Evolutionary conservation across 148 eudicot species (phyloP), one percentile per base, ranked within the genome.

Genomic region (Rhododendron griersonianum): DNA sequence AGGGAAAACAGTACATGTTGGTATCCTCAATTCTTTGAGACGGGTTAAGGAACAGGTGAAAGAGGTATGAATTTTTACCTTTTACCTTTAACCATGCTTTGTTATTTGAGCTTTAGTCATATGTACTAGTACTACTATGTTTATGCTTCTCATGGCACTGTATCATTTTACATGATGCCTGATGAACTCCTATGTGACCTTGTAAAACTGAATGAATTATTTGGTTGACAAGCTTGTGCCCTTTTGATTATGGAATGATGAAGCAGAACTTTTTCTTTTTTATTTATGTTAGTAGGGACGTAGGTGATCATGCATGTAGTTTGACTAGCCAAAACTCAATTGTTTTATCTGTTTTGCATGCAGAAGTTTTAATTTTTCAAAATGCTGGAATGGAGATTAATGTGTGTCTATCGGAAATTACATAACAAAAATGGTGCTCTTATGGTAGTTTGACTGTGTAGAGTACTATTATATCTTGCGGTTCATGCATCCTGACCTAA

Each of bases 21-120:
- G 99, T 78, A 85, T 87, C 39, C 92, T 97, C 78, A 88, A 89
- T 89, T 97, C 99, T 73, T 93, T 97, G 93, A 93, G 94, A 61
- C 93, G 99, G 84, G 98, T 97, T 59, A 97, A 97, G 90, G 99
- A 95, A 90, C 85, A 80, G 79, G 99, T 97, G 39, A 94, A 97
- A 84, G 99, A 97, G 99, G 99, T 97, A 90, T 50, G 51, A 3
- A 77, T 41, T 13, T 77, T 30, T 77, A 44, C 14, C 30, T 77
- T 44, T 77, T 19, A 28, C 76, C 76, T n/a, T 71, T 59, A 18
- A 37, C 30, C 4, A 19, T 77, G 45, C 45, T 35, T 21, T 77
- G 80, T 37, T 37, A 23, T 39, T 69, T 69, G 16, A 30, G 18
- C 37, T 13, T 69, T 69, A 69, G 39, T 25, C 75, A 10, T 30